Percentiles rank a stretch among this genome's conserved stretches.
Conservation (phyloP, 495 filamentous ascomycete species). For the Parmelia sp. region DNA sequence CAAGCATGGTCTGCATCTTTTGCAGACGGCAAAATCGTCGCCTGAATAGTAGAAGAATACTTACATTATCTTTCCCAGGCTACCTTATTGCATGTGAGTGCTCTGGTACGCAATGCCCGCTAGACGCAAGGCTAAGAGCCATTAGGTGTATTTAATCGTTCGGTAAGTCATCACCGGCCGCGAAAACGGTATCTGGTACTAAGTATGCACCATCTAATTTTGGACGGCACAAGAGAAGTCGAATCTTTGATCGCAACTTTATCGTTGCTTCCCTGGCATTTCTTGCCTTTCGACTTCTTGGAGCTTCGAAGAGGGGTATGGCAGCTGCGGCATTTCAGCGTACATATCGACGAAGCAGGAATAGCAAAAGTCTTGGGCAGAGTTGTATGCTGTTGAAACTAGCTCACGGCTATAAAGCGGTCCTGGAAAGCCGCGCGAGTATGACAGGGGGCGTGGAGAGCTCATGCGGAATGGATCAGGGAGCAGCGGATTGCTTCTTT, state of each 20-base stretch:
- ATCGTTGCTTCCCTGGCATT: constrained; percentile 53
- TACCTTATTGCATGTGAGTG: background rate
- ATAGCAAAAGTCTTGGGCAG: constrained; percentile 28
- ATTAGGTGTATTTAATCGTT: constrained; percentile 34
- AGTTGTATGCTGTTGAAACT: constrained; percentile 40
- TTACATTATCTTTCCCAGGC: no score
- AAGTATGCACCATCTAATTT: constrained; percentile 31
- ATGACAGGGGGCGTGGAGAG: constrained; percentile 40
- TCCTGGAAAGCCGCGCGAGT: constrained; percentile 45
- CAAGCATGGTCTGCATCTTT: no score
- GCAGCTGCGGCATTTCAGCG: constrained; percentile 45
- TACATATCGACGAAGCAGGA: no score
- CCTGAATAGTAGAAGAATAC: no score
- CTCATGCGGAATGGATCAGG: constrained; percentile 19
- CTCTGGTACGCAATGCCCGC: constrained; percentile 5
- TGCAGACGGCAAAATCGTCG: no score
- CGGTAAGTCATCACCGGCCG: constrained; percentile 7
- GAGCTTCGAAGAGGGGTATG: constrained; percentile 39
- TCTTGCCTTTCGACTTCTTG: constrained; percentile 56
- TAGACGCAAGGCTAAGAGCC: constrained; percentile 29
- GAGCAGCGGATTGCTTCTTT: background rate
- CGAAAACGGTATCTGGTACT: background rate
- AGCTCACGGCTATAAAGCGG: constrained; percentile 41
- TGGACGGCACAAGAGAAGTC: constrained; percentile 27
- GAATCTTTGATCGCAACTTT: constrained; percentile 44